These are phyloP conservation scores for Hymenoscyphus albidus DNA, from an alignment of 2,329 filamentous ascomycete species.

Conservation along the genomic window DNA sequence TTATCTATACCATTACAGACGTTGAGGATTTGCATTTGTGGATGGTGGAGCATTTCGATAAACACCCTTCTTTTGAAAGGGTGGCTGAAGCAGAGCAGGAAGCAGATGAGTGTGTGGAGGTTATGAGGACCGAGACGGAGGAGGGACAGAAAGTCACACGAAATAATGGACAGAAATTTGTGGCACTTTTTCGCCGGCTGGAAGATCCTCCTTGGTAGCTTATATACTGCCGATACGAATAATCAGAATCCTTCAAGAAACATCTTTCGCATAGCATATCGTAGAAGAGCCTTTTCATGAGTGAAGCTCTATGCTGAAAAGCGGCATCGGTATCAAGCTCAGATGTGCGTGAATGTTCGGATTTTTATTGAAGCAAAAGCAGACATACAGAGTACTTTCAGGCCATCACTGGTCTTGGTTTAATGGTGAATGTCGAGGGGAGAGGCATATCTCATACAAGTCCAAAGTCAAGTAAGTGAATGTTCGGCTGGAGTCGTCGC, in stretches of 20 bases:
- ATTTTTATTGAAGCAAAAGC: neutral
- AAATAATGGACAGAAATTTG: slow-evolving; percentile 86
- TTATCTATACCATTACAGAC: slow-evolving; percentile 95
- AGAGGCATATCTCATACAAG: neutral
- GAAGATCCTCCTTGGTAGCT: slow-evolving; percentile 56
- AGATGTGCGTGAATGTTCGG: neutral
- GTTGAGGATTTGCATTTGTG: slow-evolving; percentile 90
- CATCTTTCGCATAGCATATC: neutral
- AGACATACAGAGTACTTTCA: neutral
- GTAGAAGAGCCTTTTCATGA: neutral
- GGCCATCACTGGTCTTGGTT: neutral
- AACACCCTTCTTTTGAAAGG: slow-evolving; percentile 74
- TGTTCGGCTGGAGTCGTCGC: neutral
- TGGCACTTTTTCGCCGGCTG: slow-evolving; percentile 79
- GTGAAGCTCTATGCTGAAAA: neutral
- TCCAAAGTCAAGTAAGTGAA: slow-evolving; percentile 1
- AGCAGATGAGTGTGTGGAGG: slow-evolving; percentile 64
- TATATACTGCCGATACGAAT: slow-evolving; percentile 10
- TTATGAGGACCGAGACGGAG: slow-evolving; percentile 84
- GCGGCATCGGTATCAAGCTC: neutral
- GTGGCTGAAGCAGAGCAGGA: slow-evolving; percentile 65
- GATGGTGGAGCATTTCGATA: slow-evolving; percentile 85
- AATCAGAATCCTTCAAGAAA: slow-evolving; percentile 1
- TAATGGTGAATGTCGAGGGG: neutral
- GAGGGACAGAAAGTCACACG: slow-evolving; percentile 95